Conservation (phyloP, 2,329 filamentous ascomycete genomes). For the Penicillium sp. region DNA sequence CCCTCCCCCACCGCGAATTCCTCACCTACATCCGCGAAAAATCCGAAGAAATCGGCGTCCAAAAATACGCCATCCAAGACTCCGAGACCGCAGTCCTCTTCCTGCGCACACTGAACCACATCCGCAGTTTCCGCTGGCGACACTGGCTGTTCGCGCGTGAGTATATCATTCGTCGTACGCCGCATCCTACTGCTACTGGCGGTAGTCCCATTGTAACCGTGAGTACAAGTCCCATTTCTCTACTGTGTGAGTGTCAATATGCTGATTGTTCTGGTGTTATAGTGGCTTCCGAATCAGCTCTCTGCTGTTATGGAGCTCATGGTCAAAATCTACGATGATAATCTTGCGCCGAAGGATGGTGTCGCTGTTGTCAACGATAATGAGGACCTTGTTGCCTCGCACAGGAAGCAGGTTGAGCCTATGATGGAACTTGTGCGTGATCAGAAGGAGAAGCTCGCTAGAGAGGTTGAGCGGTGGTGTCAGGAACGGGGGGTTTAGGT, state of each 20-base stretch:
- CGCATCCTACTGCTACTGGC: constrained; percentile 50
- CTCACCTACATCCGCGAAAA: constrained; percentile 66
- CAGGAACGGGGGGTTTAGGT: constrained; percentile 44
- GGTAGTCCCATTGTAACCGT: constrained; percentile 52
- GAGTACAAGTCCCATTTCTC: constrained; percentile 16
- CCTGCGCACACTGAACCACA: constrained; percentile 48
- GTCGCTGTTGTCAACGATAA: constrained; percentile 11
- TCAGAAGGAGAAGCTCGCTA: constrained; percentile 35
- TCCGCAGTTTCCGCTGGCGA: constrained; percentile 52
- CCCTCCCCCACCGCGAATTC: constrained; percentile 84
- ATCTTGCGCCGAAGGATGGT: constrained; percentile 37
- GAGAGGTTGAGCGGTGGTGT: constrained; percentile 49
- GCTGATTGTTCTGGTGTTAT: neutral
- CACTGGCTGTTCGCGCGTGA: constrained; percentile 52
- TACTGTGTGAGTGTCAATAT: neutral
- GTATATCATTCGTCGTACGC: constrained; percentile 49
- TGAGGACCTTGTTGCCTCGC: constrained; percentile 25
- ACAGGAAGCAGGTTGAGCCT: constrained; percentile 40
- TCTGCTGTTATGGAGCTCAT: constrained; percentile 52
- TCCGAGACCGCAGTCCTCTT: constrained; percentile 45
- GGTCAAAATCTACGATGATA: constrained; percentile 46
- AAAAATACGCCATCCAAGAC: constrained; percentile 39
- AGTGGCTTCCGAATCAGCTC: constrained; percentile 52
- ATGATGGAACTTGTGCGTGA: constrained; percentile 40
- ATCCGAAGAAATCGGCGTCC: constrained; percentile 49